Percentiles rank a stretch among this genome's conserved stretches.
phyloP scores from a whole-genome alignment of 805 yeast species.

The Teunomyces atbi region DNA sequence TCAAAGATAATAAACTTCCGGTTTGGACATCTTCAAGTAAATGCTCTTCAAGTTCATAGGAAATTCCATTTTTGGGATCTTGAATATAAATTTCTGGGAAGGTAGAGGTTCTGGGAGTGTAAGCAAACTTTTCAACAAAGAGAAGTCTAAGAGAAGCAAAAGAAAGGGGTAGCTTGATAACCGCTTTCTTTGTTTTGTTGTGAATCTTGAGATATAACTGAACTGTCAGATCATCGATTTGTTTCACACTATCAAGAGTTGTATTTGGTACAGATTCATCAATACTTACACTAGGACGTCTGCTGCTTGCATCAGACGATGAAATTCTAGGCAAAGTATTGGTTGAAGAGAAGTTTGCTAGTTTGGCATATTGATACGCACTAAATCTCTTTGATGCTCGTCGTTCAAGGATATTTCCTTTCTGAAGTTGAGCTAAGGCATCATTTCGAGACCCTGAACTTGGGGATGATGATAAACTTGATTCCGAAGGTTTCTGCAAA shows the following conservation, averaged over 20 bases:
- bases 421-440: conserved; percentile 75
- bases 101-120: conserved; percentile 64
- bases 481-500: not conserved
- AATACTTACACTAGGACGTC: conserved; percentile 2
- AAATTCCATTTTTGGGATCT: conserved; percentile 56
- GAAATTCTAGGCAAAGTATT: conserved; percentile 13
- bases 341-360: conserved; percentile 42
- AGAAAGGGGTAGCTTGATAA: conserved; percentile 44
- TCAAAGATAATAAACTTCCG: conserved; percentile 60
- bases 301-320: conserved; percentile 5
- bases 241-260: not conserved
- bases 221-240: conserved; percentile 4
- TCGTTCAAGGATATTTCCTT: conserved; percentile 79
- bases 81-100: conserved; percentile 80
- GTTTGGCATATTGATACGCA: conserved; percentile 85
- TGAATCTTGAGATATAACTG: conserved; percentile 50
- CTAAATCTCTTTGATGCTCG: conserved; percentile 93
- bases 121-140: conserved; percentile 86
- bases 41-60: conserved; percentile 79
- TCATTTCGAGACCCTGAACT: conserved; percentile 32
- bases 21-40: conserved; percentile 54
- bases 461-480: not conserved
- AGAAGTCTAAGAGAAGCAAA: conserved; percentile 59
- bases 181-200: conserved; percentile 55
- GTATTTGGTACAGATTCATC: not conserved